A percentile compares a stretch with the other conserved stretches of the same genome.
Conservation (phyloP, 441 rosid genomes). For the Biscutella laevigata region DNA sequence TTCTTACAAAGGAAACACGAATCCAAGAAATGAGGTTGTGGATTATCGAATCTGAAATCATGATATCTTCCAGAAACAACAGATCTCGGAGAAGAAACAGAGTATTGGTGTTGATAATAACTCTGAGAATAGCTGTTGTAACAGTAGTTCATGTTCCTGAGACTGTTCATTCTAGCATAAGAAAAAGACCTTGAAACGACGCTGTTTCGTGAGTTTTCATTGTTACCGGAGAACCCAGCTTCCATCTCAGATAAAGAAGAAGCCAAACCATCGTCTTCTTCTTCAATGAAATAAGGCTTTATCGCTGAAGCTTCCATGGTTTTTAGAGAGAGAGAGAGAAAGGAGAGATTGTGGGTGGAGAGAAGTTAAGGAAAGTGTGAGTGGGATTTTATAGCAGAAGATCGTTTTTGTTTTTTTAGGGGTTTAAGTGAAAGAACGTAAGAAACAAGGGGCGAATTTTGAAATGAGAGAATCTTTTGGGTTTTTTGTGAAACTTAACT, state of each 20-base stretch:
- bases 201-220: background rate
- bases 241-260: slow-evolving; percentile 26
- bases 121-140: slow-evolving; percentile 2
- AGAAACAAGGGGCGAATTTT: slow-evolving; percentile 26
- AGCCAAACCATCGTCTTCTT: slow-evolving; percentile 12
- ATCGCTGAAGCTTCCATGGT: slow-evolving; percentile 20
- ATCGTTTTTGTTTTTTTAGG: slow-evolving; percentile 1
- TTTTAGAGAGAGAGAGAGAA: background rate
- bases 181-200: slow-evolving; percentile 15
- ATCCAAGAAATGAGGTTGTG: slow-evolving; percentile 60
- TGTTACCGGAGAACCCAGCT: slow-evolving; percentile 23
- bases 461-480: slow-evolving; percentile 17
- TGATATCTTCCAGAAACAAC: slow-evolving; percentile 27
- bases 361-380: slow-evolving; percentile 10
- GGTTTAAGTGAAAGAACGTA: background rate
- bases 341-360: background rate
- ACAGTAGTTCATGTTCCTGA: slow-evolving; percentile 10
- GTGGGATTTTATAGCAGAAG: slow-evolving; percentile 22
- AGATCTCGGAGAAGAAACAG: slow-evolving; percentile 27
- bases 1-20: slow-evolving; percentile 70
- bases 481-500: slow-evolving; percentile 16
- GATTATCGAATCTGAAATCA: slow-evolving; percentile 27
- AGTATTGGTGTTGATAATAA: slow-evolving; percentile 17
- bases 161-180: slow-evolving; percentile 17
- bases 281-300: slow-evolving; percentile 25